Base-by-base conservation (phyloP, 169 alveolate genomes). In the Plasmodium inui region DNA sequence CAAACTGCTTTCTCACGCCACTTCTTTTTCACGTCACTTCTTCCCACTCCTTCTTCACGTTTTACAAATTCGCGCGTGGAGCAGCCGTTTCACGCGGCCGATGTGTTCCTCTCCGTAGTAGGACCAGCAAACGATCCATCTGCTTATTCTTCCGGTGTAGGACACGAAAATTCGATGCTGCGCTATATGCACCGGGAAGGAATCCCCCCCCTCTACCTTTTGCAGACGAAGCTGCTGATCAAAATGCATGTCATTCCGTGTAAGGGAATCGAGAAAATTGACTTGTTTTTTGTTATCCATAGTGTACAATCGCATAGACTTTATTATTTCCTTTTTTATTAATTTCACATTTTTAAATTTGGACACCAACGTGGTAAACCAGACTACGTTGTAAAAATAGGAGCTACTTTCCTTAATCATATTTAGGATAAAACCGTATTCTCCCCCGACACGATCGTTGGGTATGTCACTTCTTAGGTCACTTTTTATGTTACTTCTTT, bases 91-190 rank as follows among this genome's bases (percentile, higher is more conserved):
- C 37, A 88, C n/a, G 71, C 32, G 34, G 17, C 84, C 22, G 22
- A 96, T 94, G 53, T 96, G 97, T 14, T 80, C 92, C 12, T 95
- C 93, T 50, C 85, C 93, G 80, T 93, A 96, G 70, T 93, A 96
- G 61, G 97, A 95, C 97, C 97, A 96, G 44, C 96, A 96, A 26
- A 96, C 39, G 39, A 89, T 95, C 97, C 97, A 96, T 22, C 97
- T 92, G 17, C 96, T 92, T 86, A 94, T 95, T 39, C 93, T 86
- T 0, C 97, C 96, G 41, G 85, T 96, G 74, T 88, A 83, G 4
- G 96, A 93, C 55, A 92, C 92, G 76, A 96, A 96, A 12, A 95
- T 93, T 72, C 97, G 84, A 78, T 95, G 79, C 94, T 96, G 97
- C 17, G 96, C 93, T 76, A 90, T 94, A 89, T 90, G 94, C 17